Conservation (phyloP, 345 rosid species). For the Eutrema heterophyllum region DNA sequence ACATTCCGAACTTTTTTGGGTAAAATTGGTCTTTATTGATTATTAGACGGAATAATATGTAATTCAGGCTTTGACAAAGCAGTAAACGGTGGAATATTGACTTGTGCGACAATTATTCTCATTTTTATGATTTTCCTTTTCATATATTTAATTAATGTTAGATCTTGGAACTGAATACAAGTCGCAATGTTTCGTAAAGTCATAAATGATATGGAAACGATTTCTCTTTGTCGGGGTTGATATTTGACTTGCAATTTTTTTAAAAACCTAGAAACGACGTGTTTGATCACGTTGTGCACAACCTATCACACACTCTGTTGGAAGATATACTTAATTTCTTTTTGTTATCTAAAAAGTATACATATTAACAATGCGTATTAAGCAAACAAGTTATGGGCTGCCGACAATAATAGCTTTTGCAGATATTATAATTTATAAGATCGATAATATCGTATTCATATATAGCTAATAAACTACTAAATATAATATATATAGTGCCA, state of each 20-base stretch:
- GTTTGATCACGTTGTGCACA: constrained; percentile 23
- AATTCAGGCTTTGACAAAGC: neutral
- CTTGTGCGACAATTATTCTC: constrained; percentile 27
- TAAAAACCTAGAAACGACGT: constrained; percentile 8
- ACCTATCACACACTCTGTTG: constrained; percentile 23
- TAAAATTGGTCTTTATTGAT: neutral
- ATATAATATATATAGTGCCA: neutral
- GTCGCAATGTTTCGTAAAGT: constrained; percentile 1
- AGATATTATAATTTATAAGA: constrained; percentile 18
- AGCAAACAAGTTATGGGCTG: constrained; percentile 25
- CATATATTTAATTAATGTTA: neutral
- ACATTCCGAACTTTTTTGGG: neutral
- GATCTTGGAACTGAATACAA: neutral
- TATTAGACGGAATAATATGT: neutral
- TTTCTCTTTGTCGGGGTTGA: neutral
- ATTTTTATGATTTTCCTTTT: neutral
- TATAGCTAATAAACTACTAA: neutral
- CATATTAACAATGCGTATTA: neutral
- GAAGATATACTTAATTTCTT: neutral
- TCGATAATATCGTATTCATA: neutral
- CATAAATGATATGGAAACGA: neutral
- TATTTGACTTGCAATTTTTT: constrained; percentile 14
- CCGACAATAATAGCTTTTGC: constrained; percentile 8
- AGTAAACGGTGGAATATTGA: neutral
- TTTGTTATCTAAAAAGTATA: constrained; percentile 2